These are phyloP conservation scores for Celoporthe dispersa DNA, from an alignment of 2,329 filamentous ascomycete genomes.

Conservation along the genomic window DNA sequence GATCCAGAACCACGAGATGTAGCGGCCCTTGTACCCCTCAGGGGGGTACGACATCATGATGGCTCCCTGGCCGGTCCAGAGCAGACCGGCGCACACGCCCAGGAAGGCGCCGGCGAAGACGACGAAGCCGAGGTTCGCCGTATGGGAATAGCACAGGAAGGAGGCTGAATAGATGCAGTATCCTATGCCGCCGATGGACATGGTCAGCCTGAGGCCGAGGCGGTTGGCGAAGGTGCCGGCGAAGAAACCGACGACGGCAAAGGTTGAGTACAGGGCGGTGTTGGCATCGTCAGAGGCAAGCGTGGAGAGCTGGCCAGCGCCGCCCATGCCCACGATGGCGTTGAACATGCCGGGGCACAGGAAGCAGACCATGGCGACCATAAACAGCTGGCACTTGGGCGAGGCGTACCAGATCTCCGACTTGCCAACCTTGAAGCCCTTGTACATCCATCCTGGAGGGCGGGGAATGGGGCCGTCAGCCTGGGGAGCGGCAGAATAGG, in stretches of 20 bases:
- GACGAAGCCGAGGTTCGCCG: constrained; percentile 68
- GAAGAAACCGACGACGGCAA: constrained; percentile 67
- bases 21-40: constrained; percentile 81
- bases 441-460: constrained; percentile 70
- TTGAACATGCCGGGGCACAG: constrained; percentile 72
- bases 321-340: constrained; percentile 64
- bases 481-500: constrained; percentile 1
- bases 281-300: constrained; percentile 62
- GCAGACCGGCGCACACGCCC: constrained; percentile 76
- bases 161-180: constrained; percentile 76
- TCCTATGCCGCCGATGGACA: constrained; percentile 75
- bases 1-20: constrained; percentile 91
- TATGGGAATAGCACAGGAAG: constrained; percentile 74
- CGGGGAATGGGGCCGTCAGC: constrained; percentile 35
- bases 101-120: constrained; percentile 78
- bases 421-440: constrained; percentile 56
- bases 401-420: constrained; percentile 71
- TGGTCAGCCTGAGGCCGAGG: constrained; percentile 69
- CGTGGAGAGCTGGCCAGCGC: constrained; percentile 59
- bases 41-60: constrained; percentile 90
- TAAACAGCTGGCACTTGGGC: constrained; percentile 70
- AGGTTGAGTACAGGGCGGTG: constrained; percentile 54
- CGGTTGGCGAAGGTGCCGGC: constrained; percentile 80
- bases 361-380: constrained; percentile 74
- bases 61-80: constrained; percentile 83